Conservation (phyloP, 345 rosid genomes). For the Populus euphratica region DNA sequence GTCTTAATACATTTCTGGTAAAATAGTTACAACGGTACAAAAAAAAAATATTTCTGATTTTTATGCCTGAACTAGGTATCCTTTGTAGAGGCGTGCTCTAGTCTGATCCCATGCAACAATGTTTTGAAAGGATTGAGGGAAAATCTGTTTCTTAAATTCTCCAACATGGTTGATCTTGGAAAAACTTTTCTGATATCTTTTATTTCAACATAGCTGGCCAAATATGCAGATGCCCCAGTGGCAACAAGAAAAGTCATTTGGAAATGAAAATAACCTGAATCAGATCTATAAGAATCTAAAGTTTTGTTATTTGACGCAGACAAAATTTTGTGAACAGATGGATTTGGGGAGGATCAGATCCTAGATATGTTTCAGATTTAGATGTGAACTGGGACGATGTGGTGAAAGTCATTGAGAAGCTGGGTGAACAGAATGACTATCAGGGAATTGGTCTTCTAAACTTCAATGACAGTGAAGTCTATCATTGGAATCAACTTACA, state of each 20-base stretch:
- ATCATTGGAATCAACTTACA: slow-evolving; percentile 18
- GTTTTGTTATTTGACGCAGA: not conserved
- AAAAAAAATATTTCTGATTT: not conserved
- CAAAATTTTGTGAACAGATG: slow-evolving; percentile 24
- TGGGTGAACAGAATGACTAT: slow-evolving; percentile 9
- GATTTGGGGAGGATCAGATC: slow-evolving; percentile 36
- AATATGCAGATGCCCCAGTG: not conserved
- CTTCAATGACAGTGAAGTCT: slow-evolving; percentile 25
- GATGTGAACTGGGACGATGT: slow-evolving; percentile 24
- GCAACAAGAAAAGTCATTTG: not conserved
- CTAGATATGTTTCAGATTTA: slow-evolving; percentile 20
- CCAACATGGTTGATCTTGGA: not conserved
- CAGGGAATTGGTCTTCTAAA: slow-evolving; percentile 25
- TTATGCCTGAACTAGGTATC: not conserved
- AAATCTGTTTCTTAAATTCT: not conserved
- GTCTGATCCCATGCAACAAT: not conserved
- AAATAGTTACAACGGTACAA: not conserved
- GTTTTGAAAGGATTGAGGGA: not conserved
- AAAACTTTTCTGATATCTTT: not conserved
- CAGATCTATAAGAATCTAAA: not conserved
- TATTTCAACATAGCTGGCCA: not conserved
- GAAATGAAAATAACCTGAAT: not conserved
- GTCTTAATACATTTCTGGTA: not conserved
- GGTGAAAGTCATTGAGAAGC: slow-evolving; percentile 9
- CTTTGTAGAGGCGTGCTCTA: not conserved